phyloP scores from a whole-genome alignment of 1,139 yeast species.

The Groenewaldozyma auringiensis region DNA sequence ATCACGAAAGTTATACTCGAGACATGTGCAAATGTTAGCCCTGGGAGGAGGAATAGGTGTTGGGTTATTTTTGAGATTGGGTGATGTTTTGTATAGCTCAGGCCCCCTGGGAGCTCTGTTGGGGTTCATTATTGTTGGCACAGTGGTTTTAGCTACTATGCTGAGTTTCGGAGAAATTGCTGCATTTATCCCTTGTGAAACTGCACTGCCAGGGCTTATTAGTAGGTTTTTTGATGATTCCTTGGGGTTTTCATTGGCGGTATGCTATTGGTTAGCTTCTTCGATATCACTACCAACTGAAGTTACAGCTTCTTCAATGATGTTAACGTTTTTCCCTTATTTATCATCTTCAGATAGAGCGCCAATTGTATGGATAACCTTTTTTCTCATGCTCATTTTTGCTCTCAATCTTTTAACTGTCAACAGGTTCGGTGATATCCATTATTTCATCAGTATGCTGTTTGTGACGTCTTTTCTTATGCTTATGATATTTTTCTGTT shows the following conservation, averaged over 20 bases:
- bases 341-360: conserved; percentile 45
- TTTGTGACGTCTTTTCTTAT: conserved; percentile 50
- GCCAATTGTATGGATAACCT: conserved; percentile 59
- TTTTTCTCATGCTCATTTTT: conserved; percentile 46
- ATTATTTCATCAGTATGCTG: conserved; percentile 42
- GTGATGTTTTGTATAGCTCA: conserved; percentile 66
- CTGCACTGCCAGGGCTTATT: conserved; percentile 53
- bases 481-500: conserved; percentile 57
- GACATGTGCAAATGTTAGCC: conserved; percentile 77
- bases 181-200: conserved; percentile 71
- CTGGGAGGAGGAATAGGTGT: conserved; percentile 80
- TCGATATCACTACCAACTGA: conserved; percentile 72
- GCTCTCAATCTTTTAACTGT: conserved; percentile 58
- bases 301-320: conserved; percentile 68
- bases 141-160: conserved; percentile 61
- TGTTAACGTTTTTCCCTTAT: conserved; percentile 57
- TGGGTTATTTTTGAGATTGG: conserved; percentile 70
- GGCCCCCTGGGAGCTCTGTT: conserved; percentile 78
- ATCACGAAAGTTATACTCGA: conserved; percentile 51
- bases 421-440: conserved; percentile 68
- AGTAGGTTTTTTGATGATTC: conserved; percentile 80
- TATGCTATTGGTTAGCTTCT: conserved; percentile 70
- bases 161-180: conserved; percentile 81
- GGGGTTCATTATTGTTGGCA: conserved; percentile 62
- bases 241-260: conserved; percentile 75